Evolutionary conservation across 2,329 filamentous ascomycete species (phyloP).

Genomic region (Xylariaceae sp.): DNA sequence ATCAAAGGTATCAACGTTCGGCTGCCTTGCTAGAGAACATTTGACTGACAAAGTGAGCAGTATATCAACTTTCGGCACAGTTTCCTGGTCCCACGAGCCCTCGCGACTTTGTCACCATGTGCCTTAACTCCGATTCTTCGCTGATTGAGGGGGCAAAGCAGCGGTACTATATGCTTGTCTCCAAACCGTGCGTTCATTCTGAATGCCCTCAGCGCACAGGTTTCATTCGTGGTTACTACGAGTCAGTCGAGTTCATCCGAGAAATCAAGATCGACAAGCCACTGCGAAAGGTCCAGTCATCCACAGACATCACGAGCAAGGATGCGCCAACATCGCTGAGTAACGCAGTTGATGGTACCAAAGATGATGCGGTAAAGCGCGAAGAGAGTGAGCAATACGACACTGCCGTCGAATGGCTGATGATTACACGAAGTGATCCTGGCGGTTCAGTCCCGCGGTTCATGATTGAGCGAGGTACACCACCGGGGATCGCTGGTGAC

Average conservation of each 20-base stretch:
- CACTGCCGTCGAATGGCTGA: constrained; percentile 76
- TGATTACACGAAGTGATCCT: constrained; percentile 86
- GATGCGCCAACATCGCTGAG: constrained; percentile 26
- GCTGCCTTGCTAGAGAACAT: not conserved
- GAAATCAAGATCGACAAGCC: constrained; percentile 63
- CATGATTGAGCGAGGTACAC: constrained; percentile 87
- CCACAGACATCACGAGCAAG: constrained; percentile 38
- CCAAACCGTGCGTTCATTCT: constrained; percentile 75
- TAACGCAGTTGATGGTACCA: constrained; percentile 25
- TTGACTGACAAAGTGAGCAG: constrained; percentile 38
- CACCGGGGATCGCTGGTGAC: constrained; percentile 73
- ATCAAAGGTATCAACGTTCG: constrained; percentile 54
- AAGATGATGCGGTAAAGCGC: constrained; percentile 5
- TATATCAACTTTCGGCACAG: constrained; percentile 82
- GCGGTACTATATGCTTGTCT: constrained; percentile 80
- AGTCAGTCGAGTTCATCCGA: constrained; percentile 86
- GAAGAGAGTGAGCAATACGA: constrained; percentile 31
- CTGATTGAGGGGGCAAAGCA: constrained; percentile 29
- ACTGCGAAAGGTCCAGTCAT: constrained; percentile 40
- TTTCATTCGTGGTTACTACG: constrained; percentile 80
- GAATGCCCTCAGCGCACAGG: constrained; percentile 66
- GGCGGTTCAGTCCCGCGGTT: constrained; percentile 85
- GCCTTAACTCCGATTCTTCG: constrained; percentile 61
- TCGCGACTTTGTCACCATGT: constrained; percentile 79
- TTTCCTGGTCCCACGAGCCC: constrained; percentile 87